Evolutionary conservation across 768 basidiomycete species (phyloP), one percentile per base, ranked within the genome.

Genomic region (Tylopilus vinaceipallidus): DNA sequence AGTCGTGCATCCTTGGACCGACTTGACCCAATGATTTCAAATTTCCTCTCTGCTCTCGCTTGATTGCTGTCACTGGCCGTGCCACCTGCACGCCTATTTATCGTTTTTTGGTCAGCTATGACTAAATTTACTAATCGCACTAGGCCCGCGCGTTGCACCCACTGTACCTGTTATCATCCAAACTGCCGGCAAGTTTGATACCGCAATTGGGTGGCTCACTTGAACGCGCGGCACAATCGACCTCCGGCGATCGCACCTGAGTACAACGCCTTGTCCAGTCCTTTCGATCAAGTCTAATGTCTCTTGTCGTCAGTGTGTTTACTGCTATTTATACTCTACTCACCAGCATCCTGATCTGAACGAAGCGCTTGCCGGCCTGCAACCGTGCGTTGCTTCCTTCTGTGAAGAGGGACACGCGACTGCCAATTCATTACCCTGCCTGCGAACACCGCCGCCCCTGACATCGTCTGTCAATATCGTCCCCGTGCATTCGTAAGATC

Each of bases 281-380:
- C n/a, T n/a, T n/a, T n/a, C n/a, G n/a, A n/a, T n/a, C n/a, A n/a
- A n/a, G n/a, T n/a, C n/a, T n/a, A n/a, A n/a, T n/a, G n/a, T n/a
- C n/a, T n/a, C n/a, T n/a, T n/a, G n/a, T n/a, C n/a, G n/a, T n/a
- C n/a, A n/a, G n/a, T n/a, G n/a, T n/a, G n/a, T n/a, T n/a, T n/a
- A n/a, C n/a, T n/a, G 41, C 16, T 45, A 26, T 43, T 57, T 37
- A 56, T 45, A 38, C 17, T 17, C 19, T 19, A 42, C n/a, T n/a
- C 32, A 19, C 32, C 23, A 26, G 10, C 9, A 37, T n/a, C 38
- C 16, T 34, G 11, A 22, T n/a, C 24, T 20, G 27, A 34, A 42
- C n/a, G n/a, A n/a, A n/a, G n/a, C 23, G 33, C n/a, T 38, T 19
- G 16, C 36, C 34, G 24, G 24, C 24, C 39, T 20, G 16, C 32